Base-by-base conservation (phyloP, 805 yeast species). In the Grigorovia humatica region DNA sequence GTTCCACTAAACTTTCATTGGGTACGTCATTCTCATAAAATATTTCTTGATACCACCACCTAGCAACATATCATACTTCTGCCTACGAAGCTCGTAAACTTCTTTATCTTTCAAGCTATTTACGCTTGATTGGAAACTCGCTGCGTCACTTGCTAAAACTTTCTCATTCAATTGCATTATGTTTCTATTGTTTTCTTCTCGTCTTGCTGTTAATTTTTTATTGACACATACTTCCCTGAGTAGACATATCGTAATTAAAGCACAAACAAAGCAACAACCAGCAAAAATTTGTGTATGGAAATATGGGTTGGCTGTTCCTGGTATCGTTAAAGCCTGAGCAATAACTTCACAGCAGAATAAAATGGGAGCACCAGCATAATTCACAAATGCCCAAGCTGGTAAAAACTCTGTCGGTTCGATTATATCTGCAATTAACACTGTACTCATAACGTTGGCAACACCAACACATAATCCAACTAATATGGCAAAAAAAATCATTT, bases 271-370 rank as follows among this genome's bases (percentile, higher is more conserved):
- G 46, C 76, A 63, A n/a, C 71, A 57, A 2, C 85, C 87, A 3
- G 81, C 75, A 62, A 80, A 81, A 1, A 81, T 69, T 58, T 82
- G 87, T 2, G 83, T 73, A 55, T 81, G 74, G 41, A 77, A 65
- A 56, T 75, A 82, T 1, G 86, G 85, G 19, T 64, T 67, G 4
- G 54, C 52, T 9, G 48, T 46, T 2, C 58, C 42, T 8, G 59
- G 50, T 17, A 60, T 65, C 50, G 71, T 69, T 47, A 80, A 61
- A 1, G 78, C 71, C 51, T 81, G 73, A 0, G 80, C 84, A 48
- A 80, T 74, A 8, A 78, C 72, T 64, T 81, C 85, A 2, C 79
- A 69, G 1, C 74, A 72, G 15, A 81, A 63, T 8, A 74, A 63
- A 38, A 64, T 51, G 2, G 69, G 55, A 2, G 72, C 67, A 40